Evolutionary conservation across 139 green algal species (phyloP), one percentile per base, ranked within the genome.

Genomic region (Pseudopediastrum boryanum): DNA sequence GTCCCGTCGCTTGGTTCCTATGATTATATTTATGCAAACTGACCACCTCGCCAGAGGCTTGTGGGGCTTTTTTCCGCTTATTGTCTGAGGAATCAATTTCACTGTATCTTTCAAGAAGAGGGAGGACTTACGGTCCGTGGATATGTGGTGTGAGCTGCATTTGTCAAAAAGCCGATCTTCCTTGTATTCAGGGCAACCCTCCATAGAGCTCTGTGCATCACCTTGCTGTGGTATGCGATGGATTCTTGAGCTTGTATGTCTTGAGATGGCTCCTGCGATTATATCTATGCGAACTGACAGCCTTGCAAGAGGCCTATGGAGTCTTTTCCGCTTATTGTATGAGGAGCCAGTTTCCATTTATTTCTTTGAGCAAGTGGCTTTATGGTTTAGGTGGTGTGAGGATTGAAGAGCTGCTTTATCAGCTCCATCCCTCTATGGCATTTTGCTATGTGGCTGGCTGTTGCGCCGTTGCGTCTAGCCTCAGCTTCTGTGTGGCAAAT

Each of bases 301-400:
- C 29, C 38, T 31, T 66, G 56, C 19, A 35, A 69, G n/a, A 69
- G n/a, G n/a, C n/a, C 1, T 16, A 69, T 69, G 61, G 61, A 69
- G 61, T 21, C 61, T 69, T 69, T 69, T 69, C 61, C 61, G 61
- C 61, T 69, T 69, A 69, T 69, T 69, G 61, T 12, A 35, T 69
- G 61, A 69, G 61, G 61, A 36, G 35, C n/a, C 35, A 4, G 5
- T 19, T 66, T 27, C 19, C 10, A n/a, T n/a, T n/a, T n/a, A n/a
- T n/a, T n/a, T n/a, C n/a, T n/a, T n/a, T n/a, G n/a, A n/a, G n/a
- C n/a, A n/a, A n/a, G n/a, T n/a, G n/a, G n/a, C n/a, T n/a, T n/a
- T n/a, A n/a, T n/a, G n/a, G n/a, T n/a, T n/a, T n/a, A n/a, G n/a
- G n/a, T n/a, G n/a, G n/a, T n/a, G n/a, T n/a, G n/a, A n/a, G n/a